Base-by-base conservation (phyloP, 768 basidiomycete genomes). In the Cystofilobasidium macerans region DNA sequence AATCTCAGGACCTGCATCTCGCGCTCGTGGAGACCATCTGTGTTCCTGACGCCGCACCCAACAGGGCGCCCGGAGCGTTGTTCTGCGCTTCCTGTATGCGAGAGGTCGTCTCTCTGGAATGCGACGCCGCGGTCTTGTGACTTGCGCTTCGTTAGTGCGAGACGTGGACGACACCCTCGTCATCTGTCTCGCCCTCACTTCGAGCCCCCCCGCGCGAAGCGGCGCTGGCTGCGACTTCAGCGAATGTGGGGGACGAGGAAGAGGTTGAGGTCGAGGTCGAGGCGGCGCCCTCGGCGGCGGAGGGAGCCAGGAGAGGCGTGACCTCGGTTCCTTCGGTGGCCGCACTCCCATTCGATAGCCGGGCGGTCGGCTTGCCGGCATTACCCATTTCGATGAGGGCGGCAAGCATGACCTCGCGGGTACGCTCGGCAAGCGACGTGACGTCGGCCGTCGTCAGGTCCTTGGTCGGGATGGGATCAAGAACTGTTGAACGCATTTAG, bases 401-500 rank as follows among this genome's bases (percentile, higher is more conserved):
- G 0, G 79, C 78, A 35, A 94, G 79, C 94, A 99, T 99, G 72
- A 82, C 78, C 69, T 85, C 81, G 28, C 85, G 85, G 26, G 91
- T 85, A 61, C 81, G 82, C 35, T 79, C 77, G 0, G 83, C 79
- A 32, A 99, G 83, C 5, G 80, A 79, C 26, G 80, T 75, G 42
- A 89, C 85, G 72, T 98, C 92, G 2, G 70, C 71, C 1, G 80
- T 72, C 5, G 85, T 85, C 57, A 92, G 75, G 3, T 85, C 86
- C 18, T 79, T 75, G 0, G 95, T 98, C 14, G 83, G 76, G 57
- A 94, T 82, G 0, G 94, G 90, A 20, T 91, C 88, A n/a, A 99
- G 83, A 57, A 97, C 95, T 97, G 72, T 42, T 42, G 13, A 28
- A 26, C n/a, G n/a, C n/a, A n/a, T n/a, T n/a, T n/a, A n/a, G n/a